Percentiles rank a stretch among this genome's conserved stretches.
Conservation (phyloP, 768 basidiomycete genomes). For the Basidioascus undulatus region DNA sequence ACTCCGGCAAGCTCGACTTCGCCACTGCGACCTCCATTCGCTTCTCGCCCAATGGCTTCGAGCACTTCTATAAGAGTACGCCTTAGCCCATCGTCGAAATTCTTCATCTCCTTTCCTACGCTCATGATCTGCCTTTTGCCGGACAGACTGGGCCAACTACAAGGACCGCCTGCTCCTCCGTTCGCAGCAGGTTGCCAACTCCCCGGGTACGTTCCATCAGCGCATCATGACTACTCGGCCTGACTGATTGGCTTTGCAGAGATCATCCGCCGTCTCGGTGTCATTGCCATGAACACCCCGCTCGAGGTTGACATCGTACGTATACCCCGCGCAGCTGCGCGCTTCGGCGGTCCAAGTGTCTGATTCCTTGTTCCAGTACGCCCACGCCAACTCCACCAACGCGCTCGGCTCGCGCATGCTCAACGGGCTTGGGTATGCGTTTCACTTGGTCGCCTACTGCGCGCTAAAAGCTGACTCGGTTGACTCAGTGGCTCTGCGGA, state of each 20-base stretch:
- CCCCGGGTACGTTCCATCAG: too few species aligned
- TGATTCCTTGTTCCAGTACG: too few species aligned
- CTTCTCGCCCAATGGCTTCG: slow-evolving; percentile 13
- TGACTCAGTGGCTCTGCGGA: too few species aligned
- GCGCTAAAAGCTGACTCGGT: too few species aligned
- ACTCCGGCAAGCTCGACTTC: slow-evolving; percentile 18
- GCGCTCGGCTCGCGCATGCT: slow-evolving; percentile 15
- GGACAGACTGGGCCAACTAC: slow-evolving; percentile 10
- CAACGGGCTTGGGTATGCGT: slow-evolving; percentile 12
- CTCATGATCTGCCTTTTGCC: not conserved
- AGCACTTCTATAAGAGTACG: slow-evolving; percentile 4
- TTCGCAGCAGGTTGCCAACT: slow-evolving; percentile 14
- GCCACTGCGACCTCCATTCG: slow-evolving; percentile 19
- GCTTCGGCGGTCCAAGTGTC: too few species aligned
- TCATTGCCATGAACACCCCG: slow-evolving; percentile 14
- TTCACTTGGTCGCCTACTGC: slow-evolving; percentile 9
- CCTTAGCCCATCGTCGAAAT: too few species aligned
- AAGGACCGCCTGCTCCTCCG: slow-evolving; percentile 12
- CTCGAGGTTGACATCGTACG: slow-evolving; percentile 15
- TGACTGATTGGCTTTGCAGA: too few species aligned
- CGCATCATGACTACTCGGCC: too few species aligned
- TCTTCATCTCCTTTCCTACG: not conserved
- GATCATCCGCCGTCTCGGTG: slow-evolving; percentile 15
- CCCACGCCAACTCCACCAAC: slow-evolving; percentile 14
- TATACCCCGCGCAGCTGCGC: too few species aligned